Evolutionary conservation across 345 rosid genomes (phyloP), one percentile per base, ranked within the genome.

Genomic region (Eucalyptus victrix): DNA sequence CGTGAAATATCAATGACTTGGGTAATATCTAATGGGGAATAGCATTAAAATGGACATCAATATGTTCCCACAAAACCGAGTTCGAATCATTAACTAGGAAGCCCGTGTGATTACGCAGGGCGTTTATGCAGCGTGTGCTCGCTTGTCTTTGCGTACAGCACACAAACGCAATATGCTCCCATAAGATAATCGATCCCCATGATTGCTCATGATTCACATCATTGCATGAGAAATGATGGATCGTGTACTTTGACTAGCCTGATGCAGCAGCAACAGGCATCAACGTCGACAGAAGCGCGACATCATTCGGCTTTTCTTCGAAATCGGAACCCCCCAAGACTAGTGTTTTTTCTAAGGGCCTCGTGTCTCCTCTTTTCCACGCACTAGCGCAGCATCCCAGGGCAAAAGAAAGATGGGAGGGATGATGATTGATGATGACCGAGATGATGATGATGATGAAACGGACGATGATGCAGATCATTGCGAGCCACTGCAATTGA

Each of bases 341-440:
- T 15, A 45, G 69, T 24, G 21, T 32, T 69, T 87, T 42, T 54
- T 49, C 65, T 86, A 28, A 62, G 91, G 91, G 88, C 53, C 51
- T 86, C 49, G 45, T 91, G 94, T 91, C 95, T 80, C 89, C 56
- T 53, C 42, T 89, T 88, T 89, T 88, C 54, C 86, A 37, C 65
- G 90, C 94, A 93, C 85, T 21, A 50, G 58, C 49, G 56, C 81
- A 91, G 93, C 93, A 93, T 93, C 95, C 92, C 93, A 93, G 87
- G 93, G 89, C 19, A 81, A 81, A 87, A 81, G 88, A 86, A 86
- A 87, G 85, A 76, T 40, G 47, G 85, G 47, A 40, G 85, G 85
- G 85, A 76, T 76, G 85, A 76, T 76, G 85, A 76, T 76, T 89
- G 51, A 87, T 51, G 49, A 87, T 89, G 76, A 88, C 88, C n/a